phyloP scores from a whole-genome alignment of 495 filamentous ascomycete genomes.

The Chaetomium cochliodes region DNA sequence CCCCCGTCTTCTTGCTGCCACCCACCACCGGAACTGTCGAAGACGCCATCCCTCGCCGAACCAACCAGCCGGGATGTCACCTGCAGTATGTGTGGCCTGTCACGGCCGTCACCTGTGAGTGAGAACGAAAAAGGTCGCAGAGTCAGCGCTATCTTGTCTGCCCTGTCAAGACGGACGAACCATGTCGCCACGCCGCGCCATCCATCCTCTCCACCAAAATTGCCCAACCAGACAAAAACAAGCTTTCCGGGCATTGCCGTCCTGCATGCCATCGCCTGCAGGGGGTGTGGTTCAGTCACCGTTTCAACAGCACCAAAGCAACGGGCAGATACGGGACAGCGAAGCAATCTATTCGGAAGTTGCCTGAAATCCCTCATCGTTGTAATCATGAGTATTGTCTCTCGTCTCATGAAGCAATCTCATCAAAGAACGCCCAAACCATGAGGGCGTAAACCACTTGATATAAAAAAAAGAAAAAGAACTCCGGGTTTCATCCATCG shows the following conservation, averaged over 20 bases:
- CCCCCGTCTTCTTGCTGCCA: too few species aligned
- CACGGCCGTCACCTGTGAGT: neutral
- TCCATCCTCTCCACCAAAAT: neutral
- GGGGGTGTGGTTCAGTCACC: neutral
- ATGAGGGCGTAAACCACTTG: too few species aligned
- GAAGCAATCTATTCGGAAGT: neutral
- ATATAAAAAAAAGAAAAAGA: neutral
- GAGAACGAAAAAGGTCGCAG: neutral
- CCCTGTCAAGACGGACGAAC: neutral
- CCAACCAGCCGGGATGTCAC: too few species aligned
- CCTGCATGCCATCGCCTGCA: constrained; percentile 13
- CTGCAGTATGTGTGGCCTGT: too few species aligned
- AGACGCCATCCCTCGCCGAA: neutral
- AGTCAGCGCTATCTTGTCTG: neutral
- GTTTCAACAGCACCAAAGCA: neutral
- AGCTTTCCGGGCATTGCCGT: constrained; percentile 9
- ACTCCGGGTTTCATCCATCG: neutral
- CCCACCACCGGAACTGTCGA: neutral
- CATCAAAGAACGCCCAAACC: neutral
- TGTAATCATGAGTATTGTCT: neutral
- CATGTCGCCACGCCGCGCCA: neutral
- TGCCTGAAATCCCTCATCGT: neutral
- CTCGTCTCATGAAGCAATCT: neutral
- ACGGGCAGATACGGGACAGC: neutral
- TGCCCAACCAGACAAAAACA: constrained; percentile 7